Conservation (phyloP, 2,329 filamentous ascomycete species). For the Ophiostoma novo-ulmi region DNA sequence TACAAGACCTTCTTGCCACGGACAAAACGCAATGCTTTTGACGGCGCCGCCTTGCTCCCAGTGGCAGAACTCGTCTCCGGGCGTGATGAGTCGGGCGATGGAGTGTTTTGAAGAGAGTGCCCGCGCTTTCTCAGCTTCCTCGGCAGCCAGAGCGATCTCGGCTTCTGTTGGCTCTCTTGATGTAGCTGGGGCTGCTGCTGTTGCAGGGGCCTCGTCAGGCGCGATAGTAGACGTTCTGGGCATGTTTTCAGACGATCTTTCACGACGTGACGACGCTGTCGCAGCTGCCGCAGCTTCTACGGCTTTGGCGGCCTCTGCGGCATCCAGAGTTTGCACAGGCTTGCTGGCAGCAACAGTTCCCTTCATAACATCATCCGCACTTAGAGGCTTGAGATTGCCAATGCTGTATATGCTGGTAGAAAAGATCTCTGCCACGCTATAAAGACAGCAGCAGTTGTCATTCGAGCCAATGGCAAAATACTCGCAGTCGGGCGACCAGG, state of each 20-base stretch:
- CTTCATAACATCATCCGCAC: not conserved
- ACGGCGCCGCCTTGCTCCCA: conserved; percentile 82
- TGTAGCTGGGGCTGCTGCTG: not conserved
- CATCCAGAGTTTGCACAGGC: not conserved
- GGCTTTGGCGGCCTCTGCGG: not conserved
- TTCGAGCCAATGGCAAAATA: conserved; percentile 86
- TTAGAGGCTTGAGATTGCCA: not conserved
- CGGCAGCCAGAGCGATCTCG: not conserved
- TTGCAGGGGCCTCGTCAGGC: not conserved
- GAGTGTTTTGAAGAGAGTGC: not conserved
- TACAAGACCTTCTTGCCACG: conserved; percentile 81
- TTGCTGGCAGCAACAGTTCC: not conserved
- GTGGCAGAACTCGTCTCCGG: conserved; percentile 54
- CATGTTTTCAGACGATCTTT: not conserved
- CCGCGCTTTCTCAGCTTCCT: not conserved
- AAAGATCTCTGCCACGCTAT: conserved; percentile 60
- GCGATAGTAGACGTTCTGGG: not conserved
- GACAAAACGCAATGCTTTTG: conserved; percentile 95
- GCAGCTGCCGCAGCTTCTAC: not conserved
- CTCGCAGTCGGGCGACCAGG: conserved; percentile 72
- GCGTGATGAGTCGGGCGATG: not conserved
- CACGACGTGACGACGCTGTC: too few relatives aligned
- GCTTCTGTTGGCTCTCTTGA: not conserved
- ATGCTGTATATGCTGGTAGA: too few relatives aligned
- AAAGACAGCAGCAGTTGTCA: conserved; percentile 83